phyloP scores from a whole-genome alignment of 1,284 basidiomycete genomes.

The Ganoderma lingzhi region DNA sequence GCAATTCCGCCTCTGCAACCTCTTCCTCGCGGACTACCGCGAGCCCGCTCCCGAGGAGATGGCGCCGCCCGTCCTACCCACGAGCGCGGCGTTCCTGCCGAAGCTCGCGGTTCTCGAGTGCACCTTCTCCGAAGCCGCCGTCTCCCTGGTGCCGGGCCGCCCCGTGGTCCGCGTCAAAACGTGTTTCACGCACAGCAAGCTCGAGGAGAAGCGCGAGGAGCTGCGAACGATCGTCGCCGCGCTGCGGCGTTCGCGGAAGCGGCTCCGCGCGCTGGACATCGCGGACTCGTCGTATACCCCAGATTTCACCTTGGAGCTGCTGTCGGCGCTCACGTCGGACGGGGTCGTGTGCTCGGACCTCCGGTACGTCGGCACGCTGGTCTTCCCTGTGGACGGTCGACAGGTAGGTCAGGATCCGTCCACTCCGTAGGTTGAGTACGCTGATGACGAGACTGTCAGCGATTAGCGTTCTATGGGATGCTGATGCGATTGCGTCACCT shows the following conservation, averaged over 20 bases:
- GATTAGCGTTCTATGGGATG: slow-evolving; percentile 65
- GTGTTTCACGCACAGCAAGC: slow-evolving; percentile 65
- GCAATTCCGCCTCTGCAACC: slow-evolving; percentile 59
- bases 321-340: slow-evolving; percentile 49
- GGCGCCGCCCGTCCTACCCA: slow-evolving; percentile 29
- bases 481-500: slow-evolving; percentile 60
- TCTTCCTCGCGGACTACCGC: slow-evolving; percentile 67
- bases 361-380: slow-evolving; percentile 68
- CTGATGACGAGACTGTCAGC: slow-evolving; percentile 44
- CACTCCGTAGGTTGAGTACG: slow-evolving; percentile 13
- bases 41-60: slow-evolving; percentile 34
- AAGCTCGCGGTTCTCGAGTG: slow-evolving; percentile 64
- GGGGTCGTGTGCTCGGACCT: slow-evolving; percentile 43
- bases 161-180: slow-evolving; percentile 70
- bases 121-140: slow-evolving; percentile 69
- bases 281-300: slow-evolving; percentile 65
- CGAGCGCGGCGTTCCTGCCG: slow-evolving; percentile 51
- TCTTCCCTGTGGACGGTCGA: slow-evolving; percentile 58
- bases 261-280: slow-evolving; percentile 62
- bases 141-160: slow-evolving; percentile 59
- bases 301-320: slow-evolving; percentile 59
- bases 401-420: slow-evolving; percentile 46
- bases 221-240: slow-evolving; percentile 54
- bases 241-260: slow-evolving; percentile 50
- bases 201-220: slow-evolving; percentile 58